phyloP scores from a whole-genome alignment of 2,329 filamentous ascomycete species.

The Trichoderma aggressivum region DNA sequence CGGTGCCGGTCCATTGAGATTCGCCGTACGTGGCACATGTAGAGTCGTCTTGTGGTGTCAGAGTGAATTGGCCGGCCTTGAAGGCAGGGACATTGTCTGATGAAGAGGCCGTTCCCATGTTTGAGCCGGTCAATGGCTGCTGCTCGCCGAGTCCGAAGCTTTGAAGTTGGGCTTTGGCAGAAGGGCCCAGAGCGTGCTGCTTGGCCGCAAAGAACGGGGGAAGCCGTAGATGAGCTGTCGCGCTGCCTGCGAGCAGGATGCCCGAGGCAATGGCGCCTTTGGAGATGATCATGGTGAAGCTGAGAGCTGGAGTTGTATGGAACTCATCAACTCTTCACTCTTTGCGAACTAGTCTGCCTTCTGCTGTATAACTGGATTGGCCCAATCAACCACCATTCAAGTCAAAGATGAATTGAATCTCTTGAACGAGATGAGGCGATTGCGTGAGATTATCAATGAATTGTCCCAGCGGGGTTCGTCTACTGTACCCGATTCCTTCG shows the following conservation, averaged over 20 bases:
- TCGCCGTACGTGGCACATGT: slow-evolving; percentile 21
- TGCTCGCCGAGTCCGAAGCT: neutral
- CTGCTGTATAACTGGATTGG: neutral
- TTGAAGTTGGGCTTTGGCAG: neutral
- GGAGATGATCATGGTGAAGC: neutral
- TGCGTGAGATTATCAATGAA: neutral
- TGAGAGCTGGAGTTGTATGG: neutral
- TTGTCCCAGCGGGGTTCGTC: neutral
- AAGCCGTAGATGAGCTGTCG: neutral
- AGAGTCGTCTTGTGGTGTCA: slow-evolving; percentile 17
- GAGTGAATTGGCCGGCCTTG: slow-evolving; percentile 19
- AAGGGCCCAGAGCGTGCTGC: neutral
- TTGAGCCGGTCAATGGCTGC: neutral
- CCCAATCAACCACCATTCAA: neutral
- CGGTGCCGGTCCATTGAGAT: slow-evolving; percentile 24
- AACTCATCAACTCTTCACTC: neutral
- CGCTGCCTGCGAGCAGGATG: neutral
- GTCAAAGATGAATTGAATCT: neutral
- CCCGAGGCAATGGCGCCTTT: neutral
- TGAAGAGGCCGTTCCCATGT: neutral
- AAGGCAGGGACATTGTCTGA: neutral
- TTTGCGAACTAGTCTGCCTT: neutral
- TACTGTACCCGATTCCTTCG: slow-evolving; percentile 11
- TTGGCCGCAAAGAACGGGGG: neutral
- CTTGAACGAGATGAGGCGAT: neutral